These are phyloP conservation scores for Cnidoscolus chayamansa DNA, from an alignment of 441 rosid species.

Conservation along the genomic window DNA sequence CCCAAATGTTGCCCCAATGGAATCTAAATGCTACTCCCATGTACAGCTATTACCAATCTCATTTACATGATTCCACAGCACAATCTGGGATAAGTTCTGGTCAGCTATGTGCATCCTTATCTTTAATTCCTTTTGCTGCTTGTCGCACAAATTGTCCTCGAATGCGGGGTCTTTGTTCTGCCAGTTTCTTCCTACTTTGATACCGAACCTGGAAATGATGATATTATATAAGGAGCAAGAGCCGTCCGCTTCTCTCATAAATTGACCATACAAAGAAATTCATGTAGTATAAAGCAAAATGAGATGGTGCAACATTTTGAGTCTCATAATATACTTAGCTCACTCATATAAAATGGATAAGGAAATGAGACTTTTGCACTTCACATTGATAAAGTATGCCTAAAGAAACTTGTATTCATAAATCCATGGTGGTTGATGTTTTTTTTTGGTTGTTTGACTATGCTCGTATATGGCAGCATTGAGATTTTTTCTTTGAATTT, in stretches of 20 bases:
- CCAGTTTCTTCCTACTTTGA: conserved; percentile 52
- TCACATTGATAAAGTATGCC: not conserved
- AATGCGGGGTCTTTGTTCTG: conserved; percentile 50
- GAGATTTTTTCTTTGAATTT: not conserved
- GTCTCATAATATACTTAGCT: not conserved
- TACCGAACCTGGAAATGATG: conserved; percentile 44
- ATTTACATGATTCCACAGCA: conserved; percentile 9
- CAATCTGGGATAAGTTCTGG: conserved; percentile 4
- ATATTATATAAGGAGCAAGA: not conserved
- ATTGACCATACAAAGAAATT: not conserved
- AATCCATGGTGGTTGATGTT: conserved; percentile 8
- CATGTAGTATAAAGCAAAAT: not conserved
- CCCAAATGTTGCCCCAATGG: conserved; percentile 18
- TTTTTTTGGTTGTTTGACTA: not conserved
- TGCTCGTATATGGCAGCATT: not conserved
- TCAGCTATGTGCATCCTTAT: conserved; percentile 22
- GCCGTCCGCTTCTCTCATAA: conserved; percentile 5
- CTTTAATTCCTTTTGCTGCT: conserved; percentile 27
- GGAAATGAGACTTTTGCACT: not conserved
- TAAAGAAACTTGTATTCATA: not conserved
- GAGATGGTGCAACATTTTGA: not conserved
- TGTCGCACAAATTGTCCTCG: conserved; percentile 50
- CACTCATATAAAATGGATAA: not conserved
- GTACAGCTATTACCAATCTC: conserved; percentile 6
- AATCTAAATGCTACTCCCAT: conserved; percentile 14